A percentile compares a stretch with the other conserved stretches of the same genome.
These are phyloP conservation scores for Verticillium tricorpus DNA, from an alignment of 2,329 filamentous ascomycete genomes.

Conservation along the genomic window DNA sequence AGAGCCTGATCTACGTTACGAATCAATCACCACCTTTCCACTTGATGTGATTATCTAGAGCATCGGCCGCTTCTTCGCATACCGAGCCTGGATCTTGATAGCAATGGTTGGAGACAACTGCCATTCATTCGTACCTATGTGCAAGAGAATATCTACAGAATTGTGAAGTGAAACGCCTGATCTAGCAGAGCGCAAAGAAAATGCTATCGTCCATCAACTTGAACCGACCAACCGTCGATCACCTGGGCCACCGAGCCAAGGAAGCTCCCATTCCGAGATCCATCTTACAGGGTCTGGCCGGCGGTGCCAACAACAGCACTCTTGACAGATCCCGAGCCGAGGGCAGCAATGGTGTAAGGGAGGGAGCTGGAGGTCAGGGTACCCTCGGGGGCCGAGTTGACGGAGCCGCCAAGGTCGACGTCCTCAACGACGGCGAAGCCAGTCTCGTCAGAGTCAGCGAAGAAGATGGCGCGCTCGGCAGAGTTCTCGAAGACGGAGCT, in stretches of 20 bases:
- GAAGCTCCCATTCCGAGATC: too few species aligned
- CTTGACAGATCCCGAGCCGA: slow-evolving; percentile 39
- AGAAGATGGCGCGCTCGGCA: slow-evolving; percentile 25
- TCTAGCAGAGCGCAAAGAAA: background rate
- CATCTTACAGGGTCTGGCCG: slow-evolving; percentile 23
- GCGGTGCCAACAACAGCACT: slow-evolving; percentile 28
- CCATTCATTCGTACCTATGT: background rate
- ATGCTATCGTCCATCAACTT: background rate
- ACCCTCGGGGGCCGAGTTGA: slow-evolving; percentile 41
- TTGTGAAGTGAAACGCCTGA: background rate
- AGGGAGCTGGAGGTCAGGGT: slow-evolving; percentile 45
- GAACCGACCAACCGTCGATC: background rate
- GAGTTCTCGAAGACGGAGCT: slow-evolving; percentile 41
- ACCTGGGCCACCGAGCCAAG: background rate
- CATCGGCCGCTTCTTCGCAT: background rate
- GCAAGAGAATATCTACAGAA: background rate
- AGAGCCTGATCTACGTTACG: background rate
- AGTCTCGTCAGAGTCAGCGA: slow-evolving; percentile 29
- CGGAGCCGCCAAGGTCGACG: slow-evolving; percentile 33
- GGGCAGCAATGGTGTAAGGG: slow-evolving; percentile 33
- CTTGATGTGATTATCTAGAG: too few species aligned
- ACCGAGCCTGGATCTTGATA: background rate
- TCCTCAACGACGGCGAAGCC: slow-evolving; percentile 34
- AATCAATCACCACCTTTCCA: background rate
- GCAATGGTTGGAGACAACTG: background rate